phyloP scores from a whole-genome alignment of 148 eudicot genomes.

The Simmondsia chinensis region DNA sequence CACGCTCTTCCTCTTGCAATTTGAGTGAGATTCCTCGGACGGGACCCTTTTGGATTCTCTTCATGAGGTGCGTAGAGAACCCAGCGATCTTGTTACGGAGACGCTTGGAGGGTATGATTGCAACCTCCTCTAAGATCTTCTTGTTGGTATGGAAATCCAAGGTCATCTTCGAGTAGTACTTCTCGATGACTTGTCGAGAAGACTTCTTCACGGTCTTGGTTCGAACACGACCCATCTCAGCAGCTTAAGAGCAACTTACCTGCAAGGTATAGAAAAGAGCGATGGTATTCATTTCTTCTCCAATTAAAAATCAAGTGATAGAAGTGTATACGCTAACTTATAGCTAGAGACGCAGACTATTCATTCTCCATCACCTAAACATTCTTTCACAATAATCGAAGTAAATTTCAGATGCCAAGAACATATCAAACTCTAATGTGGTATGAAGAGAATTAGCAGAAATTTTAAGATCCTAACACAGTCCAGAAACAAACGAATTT shows the following conservation, averaged over 20 bases:
- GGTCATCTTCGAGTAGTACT: conserved; percentile 22
- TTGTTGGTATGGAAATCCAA: conserved; percentile 28
- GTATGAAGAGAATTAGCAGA: no score
- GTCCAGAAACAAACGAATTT: no score
- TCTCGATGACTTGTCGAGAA: conserved; percentile 20
- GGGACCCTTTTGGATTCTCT: conserved; percentile 24
- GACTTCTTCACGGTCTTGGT: conserved; percentile 23
- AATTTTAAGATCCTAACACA: no score
- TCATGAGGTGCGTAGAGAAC: conserved; percentile 23
- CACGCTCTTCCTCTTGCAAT: conserved; percentile 21
- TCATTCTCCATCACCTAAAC: no score
- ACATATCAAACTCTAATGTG: no score
- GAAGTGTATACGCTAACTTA: no score
- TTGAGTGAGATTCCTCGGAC: conserved; percentile 23
- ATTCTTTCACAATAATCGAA: no score
- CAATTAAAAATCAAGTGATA: no score
- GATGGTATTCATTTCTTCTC: no score
- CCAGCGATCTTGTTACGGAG: conserved; percentile 30
- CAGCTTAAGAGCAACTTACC: background rate
- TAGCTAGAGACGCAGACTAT: no score
- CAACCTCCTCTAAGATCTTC: conserved; percentile 19
- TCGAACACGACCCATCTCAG: conserved; percentile 21
- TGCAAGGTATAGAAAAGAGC: no score
- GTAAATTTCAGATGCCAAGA: no score
- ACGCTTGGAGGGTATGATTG: conserved; percentile 25